Evolutionary conservation across 2,329 filamentous ascomycete species (phyloP).

Genomic region (Neophaeococcomyces aloes): DNA sequence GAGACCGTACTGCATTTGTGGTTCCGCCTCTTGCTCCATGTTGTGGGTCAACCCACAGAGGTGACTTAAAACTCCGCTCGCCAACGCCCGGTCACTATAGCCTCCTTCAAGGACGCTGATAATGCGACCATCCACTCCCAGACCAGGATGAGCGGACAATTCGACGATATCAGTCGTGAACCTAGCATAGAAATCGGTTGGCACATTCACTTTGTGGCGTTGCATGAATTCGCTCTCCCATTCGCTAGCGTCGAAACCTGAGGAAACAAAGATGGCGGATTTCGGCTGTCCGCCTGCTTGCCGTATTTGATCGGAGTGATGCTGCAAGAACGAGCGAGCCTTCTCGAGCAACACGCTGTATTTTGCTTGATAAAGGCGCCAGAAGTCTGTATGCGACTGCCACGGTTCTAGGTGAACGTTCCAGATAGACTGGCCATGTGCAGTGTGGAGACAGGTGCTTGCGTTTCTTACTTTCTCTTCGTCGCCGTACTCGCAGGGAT

Average conservation of each 20-base stretch:
- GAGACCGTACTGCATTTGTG: not conserved
- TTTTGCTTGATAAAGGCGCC: slow-evolving; percentile 70
- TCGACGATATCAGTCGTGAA: slow-evolving; percentile 77
- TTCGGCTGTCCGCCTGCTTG: slow-evolving; percentile 54
- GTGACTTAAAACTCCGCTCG: slow-evolving; percentile 81
- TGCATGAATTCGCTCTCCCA: slow-evolving; percentile 92
- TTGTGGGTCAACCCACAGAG: slow-evolving; percentile 60
- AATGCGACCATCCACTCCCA: slow-evolving; percentile 69
- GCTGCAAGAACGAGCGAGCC: slow-evolving; percentile 62
- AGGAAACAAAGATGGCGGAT: slow-evolving; percentile 86
- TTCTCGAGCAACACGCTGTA: slow-evolving; percentile 73
- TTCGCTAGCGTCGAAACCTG: slow-evolving; percentile 93
- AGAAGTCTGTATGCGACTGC: slow-evolving; percentile 76
- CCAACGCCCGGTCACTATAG: slow-evolving; percentile 84
- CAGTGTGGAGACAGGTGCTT: slow-evolving; percentile 86
- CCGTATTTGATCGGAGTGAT: slow-evolving; percentile 57
- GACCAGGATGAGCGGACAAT: slow-evolving; percentile 67
- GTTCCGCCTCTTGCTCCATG: slow-evolving; percentile 7
- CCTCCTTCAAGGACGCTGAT: slow-evolving; percentile 93
- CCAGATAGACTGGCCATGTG: slow-evolving; percentile 89
- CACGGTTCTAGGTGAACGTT: slow-evolving; percentile 88
- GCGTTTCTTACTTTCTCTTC: slow-evolving; percentile 87
- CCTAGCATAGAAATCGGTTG: slow-evolving; percentile 89
- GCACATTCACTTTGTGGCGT: slow-evolving; percentile 87
- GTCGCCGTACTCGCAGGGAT: slow-evolving; percentile 90